phyloP scores from a whole-genome alignment of 805 yeast species.

The Candida takata region DNA sequence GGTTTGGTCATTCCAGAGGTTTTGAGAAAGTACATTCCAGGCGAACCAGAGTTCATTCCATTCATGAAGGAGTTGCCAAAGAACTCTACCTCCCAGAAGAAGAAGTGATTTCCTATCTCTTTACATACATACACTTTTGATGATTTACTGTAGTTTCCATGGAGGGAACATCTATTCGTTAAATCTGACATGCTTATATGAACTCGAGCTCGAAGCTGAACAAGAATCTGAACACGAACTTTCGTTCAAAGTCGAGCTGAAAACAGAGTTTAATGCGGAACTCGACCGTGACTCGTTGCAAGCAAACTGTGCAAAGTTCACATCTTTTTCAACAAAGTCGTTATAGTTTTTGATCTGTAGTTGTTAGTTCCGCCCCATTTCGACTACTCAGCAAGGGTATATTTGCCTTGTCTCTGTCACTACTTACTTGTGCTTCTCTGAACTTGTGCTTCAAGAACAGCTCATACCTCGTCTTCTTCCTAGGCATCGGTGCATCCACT shows the following conservation, averaged over 20 bases:
- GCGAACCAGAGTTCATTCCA: conserved; percentile 96
- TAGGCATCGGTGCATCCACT: conserved; percentile 15
- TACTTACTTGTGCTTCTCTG: conserved; percentile 15
- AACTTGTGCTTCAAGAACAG: conserved; percentile 12
- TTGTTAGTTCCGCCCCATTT: conserved; percentile 1
- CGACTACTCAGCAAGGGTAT: too few species aligned
- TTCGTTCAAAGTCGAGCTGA: too few species aligned
- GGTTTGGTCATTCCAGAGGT: conserved; percentile 94
- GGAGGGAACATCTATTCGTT: too few species aligned
- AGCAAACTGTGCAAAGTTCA: too few species aligned
- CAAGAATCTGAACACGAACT: too few species aligned
- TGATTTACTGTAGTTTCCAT: too few species aligned
- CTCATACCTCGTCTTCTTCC: conserved; percentile 14
- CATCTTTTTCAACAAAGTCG: conserved; percentile 7
- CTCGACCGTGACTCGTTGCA: too few species aligned
- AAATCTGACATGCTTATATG: too few species aligned
- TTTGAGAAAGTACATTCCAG: conserved; percentile 92
- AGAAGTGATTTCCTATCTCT: conserved; percentile 25
- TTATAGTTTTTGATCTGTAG: conserved; percentile 8
- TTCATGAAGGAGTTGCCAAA: conserved; percentile 87
- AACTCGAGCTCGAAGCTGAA: too few species aligned
- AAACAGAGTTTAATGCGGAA: too few species aligned
- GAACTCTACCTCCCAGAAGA: conserved; percentile 78
- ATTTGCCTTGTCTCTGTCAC: too few species aligned
- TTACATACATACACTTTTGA: too few species aligned